Evolutionary conservation across 805 yeast species (phyloP).

Genomic region (Suhomyces faveliae): DNA sequence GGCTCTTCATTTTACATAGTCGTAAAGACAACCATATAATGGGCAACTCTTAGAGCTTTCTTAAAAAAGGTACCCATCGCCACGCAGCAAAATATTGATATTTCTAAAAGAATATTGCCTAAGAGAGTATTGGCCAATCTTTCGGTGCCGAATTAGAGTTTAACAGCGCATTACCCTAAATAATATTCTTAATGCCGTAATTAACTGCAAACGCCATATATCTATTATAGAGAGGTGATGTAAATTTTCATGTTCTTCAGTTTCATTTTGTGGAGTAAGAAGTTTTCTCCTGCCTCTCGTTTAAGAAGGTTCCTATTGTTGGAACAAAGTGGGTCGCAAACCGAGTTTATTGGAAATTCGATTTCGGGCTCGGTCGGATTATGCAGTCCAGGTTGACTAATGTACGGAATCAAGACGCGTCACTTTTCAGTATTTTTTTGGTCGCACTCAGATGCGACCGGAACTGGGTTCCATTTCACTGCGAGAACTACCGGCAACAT

Average conservation of each 20-base stretch:
- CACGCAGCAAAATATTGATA: too few species aligned
- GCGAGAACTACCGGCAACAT: background rate
- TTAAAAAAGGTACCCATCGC: too few species aligned
- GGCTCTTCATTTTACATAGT: too few species aligned
- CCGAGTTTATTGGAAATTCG: background rate
- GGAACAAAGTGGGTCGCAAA: background rate
- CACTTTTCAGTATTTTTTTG: background rate
- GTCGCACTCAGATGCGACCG: background rate
- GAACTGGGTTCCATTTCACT: background rate
- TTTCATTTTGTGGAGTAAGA: background rate
- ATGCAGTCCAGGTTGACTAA: background rate
- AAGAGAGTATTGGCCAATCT: background rate
- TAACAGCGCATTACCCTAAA: background rate
- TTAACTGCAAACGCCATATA: background rate
- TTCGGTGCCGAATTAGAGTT: background rate
- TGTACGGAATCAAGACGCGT: conserved; percentile 1
- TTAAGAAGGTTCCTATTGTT: conserved; percentile 1
- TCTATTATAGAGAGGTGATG: background rate
- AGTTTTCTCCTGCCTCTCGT: background rate
- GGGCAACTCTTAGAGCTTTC: too few species aligned
- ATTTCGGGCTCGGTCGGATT: background rate
- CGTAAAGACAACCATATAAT: too few species aligned
- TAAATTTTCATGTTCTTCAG: background rate
- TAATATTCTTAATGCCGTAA: background rate
- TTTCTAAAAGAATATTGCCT: background rate